Evolutionary conservation across 208 protist species (phyloP), one percentile per base, ranked within the genome.

Genomic region (Novymonas esmeraldas): DNA sequence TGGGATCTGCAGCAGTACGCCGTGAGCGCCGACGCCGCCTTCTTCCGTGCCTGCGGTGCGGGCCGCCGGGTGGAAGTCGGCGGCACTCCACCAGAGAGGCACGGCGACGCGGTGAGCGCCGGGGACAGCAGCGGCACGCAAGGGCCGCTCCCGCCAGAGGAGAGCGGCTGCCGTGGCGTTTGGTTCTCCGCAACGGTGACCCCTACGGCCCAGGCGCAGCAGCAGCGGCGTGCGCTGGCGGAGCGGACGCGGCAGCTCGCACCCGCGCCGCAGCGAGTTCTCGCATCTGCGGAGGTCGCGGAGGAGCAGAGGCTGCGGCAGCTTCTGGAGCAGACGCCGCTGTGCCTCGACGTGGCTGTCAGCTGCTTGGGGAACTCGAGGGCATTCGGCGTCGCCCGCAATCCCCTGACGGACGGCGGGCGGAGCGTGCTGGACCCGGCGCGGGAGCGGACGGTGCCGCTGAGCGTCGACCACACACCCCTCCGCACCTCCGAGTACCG

Each of bases 1-100:
- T 87, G 79, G 79, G 86, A 93, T 36, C 80, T 90, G 71, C 82
- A 93, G 42, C 86, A 95, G 64, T 95, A 95, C 79, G 86, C 89
- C 10, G 73, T 93, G 49, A 67, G 64, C 51, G 81, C 86, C 3
- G 89, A 95, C 55, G 61, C 73, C 6, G 73, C 78, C 16, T 86
- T 95, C 50, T 87, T 95, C 44, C 56, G 62, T 38, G 71, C 69
- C 9, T 92, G 73, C 48, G 10, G 57, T 3, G 72, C 56, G 3
- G n/a, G 58, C n/a, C 42, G 51, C 7, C 54, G 44, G 2, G 1
- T 10, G 0, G 24, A 5, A 24, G 31, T 24, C 13, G 14, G 0
- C 26, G 2, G n/a, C 3, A 1, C 34, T 20, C n/a, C 6, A 28
- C 26, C 45, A 48, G 29, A 36, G n/a, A 31, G 42, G 20, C 18